Conservation (phyloP, 768 basidiomycete genomes). For the Rubroboletus satanas region DNA sequence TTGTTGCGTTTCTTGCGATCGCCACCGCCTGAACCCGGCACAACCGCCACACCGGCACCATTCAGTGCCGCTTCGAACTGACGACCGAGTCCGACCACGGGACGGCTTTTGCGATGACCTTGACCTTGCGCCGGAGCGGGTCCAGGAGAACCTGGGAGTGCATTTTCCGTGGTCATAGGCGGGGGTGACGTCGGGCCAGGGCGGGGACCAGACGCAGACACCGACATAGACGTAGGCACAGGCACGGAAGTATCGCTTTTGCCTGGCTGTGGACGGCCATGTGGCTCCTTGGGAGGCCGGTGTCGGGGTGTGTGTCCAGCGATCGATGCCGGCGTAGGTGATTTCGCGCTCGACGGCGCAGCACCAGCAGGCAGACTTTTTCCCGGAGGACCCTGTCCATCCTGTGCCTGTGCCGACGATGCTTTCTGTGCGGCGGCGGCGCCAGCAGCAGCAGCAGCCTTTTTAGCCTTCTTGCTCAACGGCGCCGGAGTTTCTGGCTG, state of each 20-base stretch:
- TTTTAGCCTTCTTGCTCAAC: constrained; percentile 37
- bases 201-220: not conserved
- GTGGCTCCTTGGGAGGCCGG: constrained; percentile 17
- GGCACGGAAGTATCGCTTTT: constrained; percentile 7
- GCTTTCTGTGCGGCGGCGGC: constrained; percentile 20
- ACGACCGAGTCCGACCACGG: constrained; percentile 58
- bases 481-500: constrained; percentile 25
- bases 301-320: constrained; percentile 9
- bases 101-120: constrained; percentile 43
- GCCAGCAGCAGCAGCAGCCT: constrained; percentile 13
- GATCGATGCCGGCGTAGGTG: constrained; percentile 2
- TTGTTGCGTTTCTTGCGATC: constrained; percentile 37
- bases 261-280: constrained; percentile 12
- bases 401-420: constrained; percentile 7
- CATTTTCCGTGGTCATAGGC: not conserved
- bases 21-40: constrained; percentile 3
- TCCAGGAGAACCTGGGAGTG: constrained; percentile 11
- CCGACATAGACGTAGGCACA: not conserved
- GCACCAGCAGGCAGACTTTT: constrained; percentile 4
- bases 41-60: constrained; percentile 51
- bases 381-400: not conserved
- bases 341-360: constrained; percentile 14
- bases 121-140: not conserved
- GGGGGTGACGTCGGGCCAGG: not conserved
- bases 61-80: constrained; percentile 73